phyloP scores from a whole-genome alignment of 371 early-diverging fungal genomes.

The Syncephalastrum monosporum region DNA sequence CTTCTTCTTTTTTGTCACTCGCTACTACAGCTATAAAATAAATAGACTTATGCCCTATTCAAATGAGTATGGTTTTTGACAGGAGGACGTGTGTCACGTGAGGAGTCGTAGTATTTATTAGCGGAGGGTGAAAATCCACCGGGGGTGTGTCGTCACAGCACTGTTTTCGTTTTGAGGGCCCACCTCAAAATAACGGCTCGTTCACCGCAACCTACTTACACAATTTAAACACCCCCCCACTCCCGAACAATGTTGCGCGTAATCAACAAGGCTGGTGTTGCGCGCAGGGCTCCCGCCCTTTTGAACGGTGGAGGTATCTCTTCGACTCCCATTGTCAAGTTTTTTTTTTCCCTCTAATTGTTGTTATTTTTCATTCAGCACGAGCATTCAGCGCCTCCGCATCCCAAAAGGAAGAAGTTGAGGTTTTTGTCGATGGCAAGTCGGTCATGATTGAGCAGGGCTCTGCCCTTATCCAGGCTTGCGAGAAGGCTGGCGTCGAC shows the following conservation, averaged over 20 bases:
- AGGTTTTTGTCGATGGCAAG: conserved; percentile 91
- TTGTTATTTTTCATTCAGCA: conserved; percentile 20
- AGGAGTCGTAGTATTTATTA: too few species aligned
- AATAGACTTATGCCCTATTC: too few species aligned
- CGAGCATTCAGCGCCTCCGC: conserved; percentile 59
- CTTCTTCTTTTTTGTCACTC: conserved; percentile 1
- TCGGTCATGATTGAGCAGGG: conserved; percentile 91
- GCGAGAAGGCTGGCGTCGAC: conserved; percentile 86
- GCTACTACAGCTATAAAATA: too few species aligned
- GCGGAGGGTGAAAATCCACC: too few species aligned
- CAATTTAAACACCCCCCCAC: conserved; percentile 12
- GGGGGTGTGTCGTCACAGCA: too few species aligned
- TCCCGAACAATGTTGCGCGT: conserved; percentile 48
- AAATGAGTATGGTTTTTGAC: too few species aligned
- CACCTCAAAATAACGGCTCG: too few species aligned
- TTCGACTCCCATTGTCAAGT: conserved; percentile 1
- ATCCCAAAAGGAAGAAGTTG: conserved; percentile 62
- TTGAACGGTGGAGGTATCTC: conserved; percentile 38
- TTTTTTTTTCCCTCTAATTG: conserved; percentile 13
- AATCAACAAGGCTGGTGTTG: conserved; percentile 47
- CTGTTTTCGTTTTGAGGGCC: too few species aligned
- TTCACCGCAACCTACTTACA: too few species aligned
- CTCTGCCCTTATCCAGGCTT: conserved; percentile 95
- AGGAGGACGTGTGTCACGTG: too few species aligned
- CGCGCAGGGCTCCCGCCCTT: conserved; percentile 46